Conservation (phyloP, 176 grass and related monocot genomes). For the Eleusine indica region DNA sequence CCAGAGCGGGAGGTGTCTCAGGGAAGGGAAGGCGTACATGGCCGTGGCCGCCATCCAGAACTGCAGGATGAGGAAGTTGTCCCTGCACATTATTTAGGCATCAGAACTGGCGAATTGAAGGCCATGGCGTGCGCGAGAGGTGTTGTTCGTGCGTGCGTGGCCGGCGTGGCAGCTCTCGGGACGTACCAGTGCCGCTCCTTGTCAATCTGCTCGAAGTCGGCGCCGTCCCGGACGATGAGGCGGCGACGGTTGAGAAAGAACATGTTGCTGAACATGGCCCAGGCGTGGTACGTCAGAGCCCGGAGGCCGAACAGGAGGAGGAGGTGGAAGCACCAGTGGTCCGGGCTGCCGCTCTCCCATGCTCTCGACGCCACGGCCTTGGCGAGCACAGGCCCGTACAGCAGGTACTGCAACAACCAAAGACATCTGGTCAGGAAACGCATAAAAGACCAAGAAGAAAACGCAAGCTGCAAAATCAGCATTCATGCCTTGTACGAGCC, state of each 20-base stretch:
- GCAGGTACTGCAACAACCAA: slow-evolving; percentile 42
- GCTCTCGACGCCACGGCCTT: slow-evolving; percentile 42
- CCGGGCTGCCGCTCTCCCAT: slow-evolving; percentile 43
- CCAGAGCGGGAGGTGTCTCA: slow-evolving; percentile 53
- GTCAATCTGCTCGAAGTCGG: slow-evolving; percentile 65
- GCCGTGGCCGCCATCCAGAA: slow-evolving; percentile 45
- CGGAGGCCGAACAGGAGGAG: slow-evolving; percentile 50
- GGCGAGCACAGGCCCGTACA: slow-evolving; percentile 56
- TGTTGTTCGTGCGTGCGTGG: background rate
- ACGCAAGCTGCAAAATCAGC: background rate
- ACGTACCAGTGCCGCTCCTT: slow-evolving; percentile 71
- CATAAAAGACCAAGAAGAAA: background rate
- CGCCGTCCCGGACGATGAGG: slow-evolving; percentile 41
- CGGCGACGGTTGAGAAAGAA: slow-evolving; percentile 45
- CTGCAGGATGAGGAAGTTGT: slow-evolving; percentile 72
- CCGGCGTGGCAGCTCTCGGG: background rate
- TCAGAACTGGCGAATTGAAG: background rate
- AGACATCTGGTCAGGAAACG: background rate
- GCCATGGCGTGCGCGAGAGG: background rate
- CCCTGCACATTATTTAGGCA: slow-evolving; percentile 40
- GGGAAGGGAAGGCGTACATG: slow-evolving; percentile 44
- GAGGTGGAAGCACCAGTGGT: slow-evolving; percentile 58
- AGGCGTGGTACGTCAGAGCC: slow-evolving; percentile 2
- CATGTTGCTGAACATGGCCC: slow-evolving; percentile 53
- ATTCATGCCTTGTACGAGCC: slow-evolving; percentile 61